These are phyloP conservation scores for Sicyos edulis DNA, from an alignment of 306 rosid genomes.

Conservation along the genomic window DNA sequence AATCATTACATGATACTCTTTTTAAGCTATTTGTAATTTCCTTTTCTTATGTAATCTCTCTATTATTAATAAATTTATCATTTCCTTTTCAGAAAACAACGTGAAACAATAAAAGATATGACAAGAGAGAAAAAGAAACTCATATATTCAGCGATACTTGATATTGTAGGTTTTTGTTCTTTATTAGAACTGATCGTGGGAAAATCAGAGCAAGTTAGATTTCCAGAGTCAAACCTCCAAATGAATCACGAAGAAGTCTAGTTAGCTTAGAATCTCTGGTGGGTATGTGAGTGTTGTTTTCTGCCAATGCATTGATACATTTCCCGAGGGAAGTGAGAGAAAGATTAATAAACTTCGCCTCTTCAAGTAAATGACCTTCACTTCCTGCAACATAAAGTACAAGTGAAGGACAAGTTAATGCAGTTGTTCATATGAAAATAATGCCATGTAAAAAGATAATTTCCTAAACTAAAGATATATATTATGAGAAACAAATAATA, in stretches of 20 bases:
- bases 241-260: slow-evolving; percentile 72
- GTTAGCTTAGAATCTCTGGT: slow-evolving; percentile 71
- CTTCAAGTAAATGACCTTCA: slow-evolving; percentile 64
- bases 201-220: slow-evolving; percentile 16
- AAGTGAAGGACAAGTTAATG: slow-evolving; percentile 6
- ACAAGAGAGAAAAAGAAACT: background rate
- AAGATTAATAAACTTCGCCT: slow-evolving; percentile 65
- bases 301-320: slow-evolving; percentile 76
- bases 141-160: background rate
- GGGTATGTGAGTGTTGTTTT: slow-evolving; percentile 59
- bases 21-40: background rate
- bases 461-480: background rate
- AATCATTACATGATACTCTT: background rate
- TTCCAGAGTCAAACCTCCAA: slow-evolving; percentile 48
- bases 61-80: background rate
- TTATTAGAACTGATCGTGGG: slow-evolving; percentile 6
- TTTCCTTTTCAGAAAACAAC: too few species aligned
- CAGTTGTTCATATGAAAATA: background rate
- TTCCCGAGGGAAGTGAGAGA: slow-evolving; percentile 72
- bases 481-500: background rate
- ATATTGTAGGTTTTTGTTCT: background rate
- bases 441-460: background rate
- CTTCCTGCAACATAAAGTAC: slow-evolving; percentile 43
- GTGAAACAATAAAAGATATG: background rate
- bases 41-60: background rate